Evolutionary conservation across 306 rosid genomes (phyloP).

Genomic region (Styphnolobium japonicum): DNA sequence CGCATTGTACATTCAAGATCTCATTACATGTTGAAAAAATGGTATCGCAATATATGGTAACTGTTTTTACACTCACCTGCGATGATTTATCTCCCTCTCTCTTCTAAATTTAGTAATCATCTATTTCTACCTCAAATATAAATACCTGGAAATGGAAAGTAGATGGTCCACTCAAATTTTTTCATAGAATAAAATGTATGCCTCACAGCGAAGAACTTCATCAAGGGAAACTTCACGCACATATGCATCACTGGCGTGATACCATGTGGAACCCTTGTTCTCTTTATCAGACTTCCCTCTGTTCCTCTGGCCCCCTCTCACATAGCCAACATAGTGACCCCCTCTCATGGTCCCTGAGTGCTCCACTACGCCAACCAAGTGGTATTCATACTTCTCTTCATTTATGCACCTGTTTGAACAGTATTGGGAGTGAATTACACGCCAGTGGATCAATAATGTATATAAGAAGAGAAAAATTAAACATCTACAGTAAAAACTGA

Average conservation of each 20-base stretch:
- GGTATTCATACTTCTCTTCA: constrained; percentile 57
- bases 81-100: constrained; percentile 25
- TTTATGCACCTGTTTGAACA: constrained; percentile 47
- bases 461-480: background rate
- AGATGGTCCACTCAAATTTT: constrained; percentile 37
- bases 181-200: constrained; percentile 87
- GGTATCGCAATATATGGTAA: constrained; percentile 48
- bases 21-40: constrained; percentile 57
- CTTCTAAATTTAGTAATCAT: constrained; percentile 19
- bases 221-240: constrained; percentile 59
- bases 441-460: background rate
- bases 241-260: constrained; percentile 75
- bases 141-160: constrained; percentile 25
- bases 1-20: constrained; percentile 43
- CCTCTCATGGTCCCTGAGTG: constrained; percentile 88
- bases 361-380: constrained; percentile 74
- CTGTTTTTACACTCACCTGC: constrained; percentile 47
- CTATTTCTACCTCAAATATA: constrained; percentile 26
- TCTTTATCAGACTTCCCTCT: constrained; percentile 47
- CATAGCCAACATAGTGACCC: constrained; percentile 91
- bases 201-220: constrained; percentile 81
- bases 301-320: constrained; percentile 67
- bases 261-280: constrained; percentile 55
- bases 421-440: constrained; percentile 13
- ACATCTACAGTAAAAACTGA: background rate